Evolutionary conservation across 768 basidiomycete genomes (phyloP).

Genomic region (Lentinula sp.): DNA sequence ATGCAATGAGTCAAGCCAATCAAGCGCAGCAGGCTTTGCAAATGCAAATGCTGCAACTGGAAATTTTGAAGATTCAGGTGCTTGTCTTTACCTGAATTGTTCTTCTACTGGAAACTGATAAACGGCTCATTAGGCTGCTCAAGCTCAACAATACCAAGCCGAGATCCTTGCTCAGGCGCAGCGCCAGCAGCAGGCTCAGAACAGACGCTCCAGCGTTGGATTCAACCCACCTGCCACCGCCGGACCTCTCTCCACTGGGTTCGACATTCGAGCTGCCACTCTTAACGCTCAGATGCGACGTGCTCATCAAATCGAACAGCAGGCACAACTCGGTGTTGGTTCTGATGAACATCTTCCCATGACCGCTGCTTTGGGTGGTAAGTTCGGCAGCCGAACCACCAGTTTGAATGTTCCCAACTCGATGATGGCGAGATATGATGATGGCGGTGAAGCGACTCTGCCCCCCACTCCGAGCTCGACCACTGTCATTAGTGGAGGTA

Average conservation of each 20-base stretch:
- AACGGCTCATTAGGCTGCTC: slow-evolving; percentile 40
- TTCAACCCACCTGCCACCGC: slow-evolving; percentile 65
- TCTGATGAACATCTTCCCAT: slow-evolving; percentile 65
- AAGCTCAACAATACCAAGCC: slow-evolving; percentile 73
- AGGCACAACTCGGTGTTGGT: slow-evolving; percentile 48
- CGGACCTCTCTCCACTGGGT: slow-evolving; percentile 57
- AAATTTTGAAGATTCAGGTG: slow-evolving; percentile 78
- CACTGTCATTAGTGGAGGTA: slow-evolving; percentile 68
- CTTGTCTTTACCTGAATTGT: slow-evolving; percentile 13
- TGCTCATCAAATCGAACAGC: slow-evolving; percentile 61
- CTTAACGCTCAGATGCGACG: slow-evolving; percentile 59
- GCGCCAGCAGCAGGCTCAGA: slow-evolving; percentile 34
- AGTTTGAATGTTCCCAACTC: slow-evolving; percentile 21
- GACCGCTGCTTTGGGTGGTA: slow-evolving; percentile 75
- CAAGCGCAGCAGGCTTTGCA: slow-evolving; percentile 63
- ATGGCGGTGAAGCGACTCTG: slow-evolving; percentile 32
- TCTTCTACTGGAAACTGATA: slow-evolving; percentile 3
- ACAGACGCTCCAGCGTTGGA: slow-evolving; percentile 40
- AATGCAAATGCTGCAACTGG: slow-evolving; percentile 82
- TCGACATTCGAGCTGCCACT: slow-evolving; percentile 57
- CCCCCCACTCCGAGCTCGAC: slow-evolving; percentile 58
- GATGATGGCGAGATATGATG: slow-evolving; percentile 29
- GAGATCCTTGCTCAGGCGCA: slow-evolving; percentile 61
- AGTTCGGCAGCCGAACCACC: slow-evolving; percentile 62
- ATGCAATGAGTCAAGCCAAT: slow-evolving; percentile 36